A percentile compares a stretch with the other conserved stretches of the same genome.
Conservation (phyloP, 495 filamentous ascomycete species). For the Alectoria sarmentosa region DNA sequence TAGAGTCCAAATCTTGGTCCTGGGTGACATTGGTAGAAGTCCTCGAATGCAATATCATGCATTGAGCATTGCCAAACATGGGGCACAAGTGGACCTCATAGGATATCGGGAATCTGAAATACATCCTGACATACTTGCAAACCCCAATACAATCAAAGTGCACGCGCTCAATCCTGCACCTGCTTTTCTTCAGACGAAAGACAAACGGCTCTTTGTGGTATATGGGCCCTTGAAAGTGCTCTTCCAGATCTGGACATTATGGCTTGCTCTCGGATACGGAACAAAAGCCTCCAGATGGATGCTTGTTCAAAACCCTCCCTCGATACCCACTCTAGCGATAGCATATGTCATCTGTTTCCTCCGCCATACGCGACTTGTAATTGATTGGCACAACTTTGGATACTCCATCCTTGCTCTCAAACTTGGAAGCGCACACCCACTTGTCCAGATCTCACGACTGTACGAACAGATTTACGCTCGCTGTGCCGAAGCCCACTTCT, state of each 20-base stretch:
- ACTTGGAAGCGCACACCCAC: conserved; percentile 54
- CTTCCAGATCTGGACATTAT: conserved; percentile 66
- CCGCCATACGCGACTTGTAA: conserved; percentile 73
- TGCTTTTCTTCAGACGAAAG: conserved; percentile 53
- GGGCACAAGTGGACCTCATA: conserved; percentile 73
- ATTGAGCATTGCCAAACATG: conserved; percentile 79
- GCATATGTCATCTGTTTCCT: conserved; percentile 65
- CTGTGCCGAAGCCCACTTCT: conserved; percentile 66
- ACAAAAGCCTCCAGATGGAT: conserved; percentile 70
- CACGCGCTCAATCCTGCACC: conserved; percentile 59
- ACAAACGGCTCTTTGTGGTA: conserved; percentile 69
- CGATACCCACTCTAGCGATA: conserved; percentile 81
- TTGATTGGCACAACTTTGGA: conserved; percentile 99
- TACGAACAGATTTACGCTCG: conserved; percentile 70
- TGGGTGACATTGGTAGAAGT: conserved; percentile 95
- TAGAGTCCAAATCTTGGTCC: conserved; percentile 77
- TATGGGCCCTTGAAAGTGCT: conserved; percentile 81
- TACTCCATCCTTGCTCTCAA: conserved; percentile 85
- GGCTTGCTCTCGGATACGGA: conserved; percentile 62
- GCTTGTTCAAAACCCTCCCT: conserved; percentile 90
- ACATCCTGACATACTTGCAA: conserved; percentile 65
- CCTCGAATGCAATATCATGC: conserved; percentile 99
- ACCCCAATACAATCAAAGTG: conserved; percentile 56
- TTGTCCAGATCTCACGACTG: conserved; percentile 64
- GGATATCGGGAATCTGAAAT: conserved; percentile 72